Base-by-base conservation (phyloP, 1,139 yeast genomes). In the Blastobotrys malaysiensis region DNA sequence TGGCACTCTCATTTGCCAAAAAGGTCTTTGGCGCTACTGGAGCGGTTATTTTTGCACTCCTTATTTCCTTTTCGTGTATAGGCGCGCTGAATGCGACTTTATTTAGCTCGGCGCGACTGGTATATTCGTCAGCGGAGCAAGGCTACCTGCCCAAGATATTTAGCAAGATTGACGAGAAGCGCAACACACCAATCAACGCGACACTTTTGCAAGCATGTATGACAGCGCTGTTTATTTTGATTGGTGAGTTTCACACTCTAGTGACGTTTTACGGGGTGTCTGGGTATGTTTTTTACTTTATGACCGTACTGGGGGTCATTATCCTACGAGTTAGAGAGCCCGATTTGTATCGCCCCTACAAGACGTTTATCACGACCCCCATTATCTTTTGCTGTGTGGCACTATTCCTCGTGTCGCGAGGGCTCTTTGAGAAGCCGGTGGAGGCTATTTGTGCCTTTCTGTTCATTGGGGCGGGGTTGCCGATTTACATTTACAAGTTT, bases 21-120 rank as follows among this genome's bases (percentile, higher is more conserved):
- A 61, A 63, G 26, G 63, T 72, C 4, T 57, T 69, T 19, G 74
- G 73, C 6, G 56, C 53, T 2, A 52, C 55, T n/a, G 73, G 73
- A 13, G 68, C 67, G 1, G 56, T 68, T 4, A 52, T 69, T 3
- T 65, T 73, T 50, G 70, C 76, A 2, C 50, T 69, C 3, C 60
- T 69, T 22, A 73, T 74, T 46, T 70, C 74, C 1, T 53, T 68
- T 4, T 71, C 76, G 1, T 74, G 77, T 52, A 59, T 73, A 5
- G 77, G 77, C 1, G 74, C 77, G 1, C 60, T 74, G 43, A 74
- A 74, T 56, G 77, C 77, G 1, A 65, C 74, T 2, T 63, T 68
- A 13, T 71, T 73, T 55, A 67, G 75, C 13, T 66, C 74, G 1
- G 71, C 74, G 1, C 65, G 75, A 6, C 61, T 74, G 20, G 67